Conservation (phyloP, 192 early-diverging fungal species). For the Gaertneriomyces semiglobifer region DNA sequence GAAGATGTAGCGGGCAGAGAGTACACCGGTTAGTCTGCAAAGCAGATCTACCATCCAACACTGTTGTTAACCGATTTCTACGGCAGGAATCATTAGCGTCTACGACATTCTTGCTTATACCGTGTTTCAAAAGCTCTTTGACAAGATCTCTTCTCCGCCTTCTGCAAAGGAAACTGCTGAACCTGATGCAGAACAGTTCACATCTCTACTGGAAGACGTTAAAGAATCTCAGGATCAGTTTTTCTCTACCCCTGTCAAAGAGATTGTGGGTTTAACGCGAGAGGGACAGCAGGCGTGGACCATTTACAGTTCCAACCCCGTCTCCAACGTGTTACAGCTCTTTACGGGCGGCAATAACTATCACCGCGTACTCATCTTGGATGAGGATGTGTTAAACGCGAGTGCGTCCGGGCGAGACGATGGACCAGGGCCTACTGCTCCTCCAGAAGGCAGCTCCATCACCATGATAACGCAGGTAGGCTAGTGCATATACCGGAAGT, state of each 20-base stretch:
- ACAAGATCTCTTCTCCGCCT: constrained; percentile 13
- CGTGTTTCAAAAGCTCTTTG: constrained; percentile 51
- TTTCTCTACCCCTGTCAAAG: constrained; percentile 14
- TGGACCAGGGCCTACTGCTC: constrained; percentile 17
- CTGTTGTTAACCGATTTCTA: background rate
- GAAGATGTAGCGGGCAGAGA: background rate
- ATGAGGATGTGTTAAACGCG: constrained; percentile 29
- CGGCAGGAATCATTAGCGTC: constrained; percentile 46
- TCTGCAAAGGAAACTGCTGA: too few relatives aligned
- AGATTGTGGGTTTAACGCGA: constrained; percentile 32
- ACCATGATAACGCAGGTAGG: constrained; percentile 39
- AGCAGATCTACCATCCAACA: background rate
- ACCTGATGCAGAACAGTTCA: too few relatives aligned
- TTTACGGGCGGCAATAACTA: constrained; percentile 30
- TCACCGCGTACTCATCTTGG: constrained; percentile 47
- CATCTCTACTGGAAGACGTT: background rate
- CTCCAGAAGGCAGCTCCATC: constrained; percentile 21
- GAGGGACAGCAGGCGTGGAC: constrained; percentile 41
- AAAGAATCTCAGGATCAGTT: background rate
- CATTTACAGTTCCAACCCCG: constrained; percentile 34
- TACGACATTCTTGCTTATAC: constrained; percentile 47
- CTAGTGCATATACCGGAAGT: background rate
- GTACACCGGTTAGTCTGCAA: constrained; percentile 7
- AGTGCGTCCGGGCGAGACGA: constrained; percentile 17
- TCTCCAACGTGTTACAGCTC: constrained; percentile 40